phyloP scores from a whole-genome alignment of 768 basidiomycete species.

The Lactarius quietus region DNA sequence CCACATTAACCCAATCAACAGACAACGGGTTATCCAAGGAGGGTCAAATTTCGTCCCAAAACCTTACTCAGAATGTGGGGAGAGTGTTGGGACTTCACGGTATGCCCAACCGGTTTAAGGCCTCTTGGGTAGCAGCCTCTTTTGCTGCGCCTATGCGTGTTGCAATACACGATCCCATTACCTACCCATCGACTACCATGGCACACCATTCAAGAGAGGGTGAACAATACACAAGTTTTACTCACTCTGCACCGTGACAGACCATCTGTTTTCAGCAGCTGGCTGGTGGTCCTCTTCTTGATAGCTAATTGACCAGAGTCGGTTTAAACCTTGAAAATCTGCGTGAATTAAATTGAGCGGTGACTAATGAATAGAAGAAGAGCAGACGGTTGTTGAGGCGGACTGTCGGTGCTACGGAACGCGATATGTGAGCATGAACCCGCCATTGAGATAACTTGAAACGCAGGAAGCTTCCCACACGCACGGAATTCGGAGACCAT shows the following conservation, averaged over 20 bases:
- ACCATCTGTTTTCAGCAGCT: constrained; percentile 14
- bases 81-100: too few relatives aligned
- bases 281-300: constrained; percentile 15
- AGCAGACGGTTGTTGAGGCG: constrained; percentile 23
- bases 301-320: constrained; percentile 10
- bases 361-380: too few relatives aligned
- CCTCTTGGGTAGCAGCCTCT: constrained; percentile 34
- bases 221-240: neutral
- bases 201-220: neutral
- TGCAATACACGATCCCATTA: constrained; percentile 47
- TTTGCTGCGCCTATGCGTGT: constrained; percentile 39
- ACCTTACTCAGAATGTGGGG: too few relatives aligned
- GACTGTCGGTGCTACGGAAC: constrained; percentile 12
- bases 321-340: constrained; percentile 20
- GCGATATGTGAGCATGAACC: neutral
- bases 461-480: neutral
- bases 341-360: constrained; percentile 1
- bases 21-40: too few relatives aligned
- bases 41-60: neutral
- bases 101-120: too few relatives aligned
- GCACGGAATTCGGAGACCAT: constrained; percentile 11
- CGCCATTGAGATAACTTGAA: neutral
- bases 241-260: constrained; percentile 27
- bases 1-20: too few relatives aligned
- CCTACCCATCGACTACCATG: constrained; percentile 24